phyloP scores from a whole-genome alignment of 345 rosid genomes.

The Excoecaria agallocha region DNA sequence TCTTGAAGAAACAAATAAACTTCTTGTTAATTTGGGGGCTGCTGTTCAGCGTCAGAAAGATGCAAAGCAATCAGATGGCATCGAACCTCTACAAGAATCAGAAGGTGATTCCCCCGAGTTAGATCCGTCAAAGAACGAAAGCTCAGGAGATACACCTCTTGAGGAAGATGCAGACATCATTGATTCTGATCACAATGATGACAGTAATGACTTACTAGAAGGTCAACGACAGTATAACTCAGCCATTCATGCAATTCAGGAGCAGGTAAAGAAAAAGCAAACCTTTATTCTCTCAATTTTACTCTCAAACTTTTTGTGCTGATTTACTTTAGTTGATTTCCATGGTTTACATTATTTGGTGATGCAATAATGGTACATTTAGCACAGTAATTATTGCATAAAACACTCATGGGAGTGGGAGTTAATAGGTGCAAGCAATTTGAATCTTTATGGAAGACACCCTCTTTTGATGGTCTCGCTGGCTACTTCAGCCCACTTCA shows the following conservation, averaged over 20 bases:
- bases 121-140: conserved; percentile 69
- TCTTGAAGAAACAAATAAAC: conserved; percentile 93
- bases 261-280: conserved; percentile 52
- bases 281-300: conserved; percentile 12
- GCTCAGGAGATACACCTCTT: conserved; percentile 56
- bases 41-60: conserved; percentile 98
- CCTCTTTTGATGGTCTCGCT: background rate
- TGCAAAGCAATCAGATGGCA: conserved; percentile 63
- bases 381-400: background rate
- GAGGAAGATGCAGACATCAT: conserved; percentile 61
- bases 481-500: background rate
- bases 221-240: conserved; percentile 98
- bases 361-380: conserved; percentile 7
- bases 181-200: conserved; percentile 83
- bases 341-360: background rate
- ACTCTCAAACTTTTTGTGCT: background rate
- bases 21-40: conserved; percentile 93
- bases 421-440: background rate
- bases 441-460: background rate
- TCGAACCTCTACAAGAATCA: conserved; percentile 57
- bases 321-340: conserved; percentile 1
- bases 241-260: conserved; percentile 92
- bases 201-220: conserved; percentile 77
- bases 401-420: background rate
- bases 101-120: conserved; percentile 69